These are phyloP conservation scores for Coriolopsis trogii DNA, from an alignment of 1,284 basidiomycete species.

Conservation along the genomic window DNA sequence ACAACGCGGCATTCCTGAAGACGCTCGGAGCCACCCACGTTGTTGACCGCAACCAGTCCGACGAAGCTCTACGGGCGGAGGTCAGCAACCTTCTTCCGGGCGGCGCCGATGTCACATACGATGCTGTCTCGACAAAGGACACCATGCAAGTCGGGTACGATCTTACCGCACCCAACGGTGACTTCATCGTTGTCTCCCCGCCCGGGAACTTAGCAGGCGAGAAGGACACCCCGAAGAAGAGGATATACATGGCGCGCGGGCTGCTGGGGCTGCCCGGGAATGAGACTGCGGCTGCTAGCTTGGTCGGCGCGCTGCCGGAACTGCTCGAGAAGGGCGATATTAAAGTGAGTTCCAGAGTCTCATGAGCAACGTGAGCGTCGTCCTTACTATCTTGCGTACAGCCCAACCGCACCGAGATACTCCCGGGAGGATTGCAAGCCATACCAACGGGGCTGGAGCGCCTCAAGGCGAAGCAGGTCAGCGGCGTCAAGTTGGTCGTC, in stretches of 20 bases:
- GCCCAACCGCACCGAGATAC: conserved; percentile 39
- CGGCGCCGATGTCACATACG: conserved; percentile 29
- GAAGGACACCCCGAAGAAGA: not conserved
- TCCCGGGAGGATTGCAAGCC: conserved; percentile 48
- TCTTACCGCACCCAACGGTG: conserved; percentile 30
- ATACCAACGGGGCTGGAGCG: conserved; percentile 45
- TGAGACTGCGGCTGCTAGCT: conserved; percentile 33
- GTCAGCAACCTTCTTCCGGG: conserved; percentile 13
- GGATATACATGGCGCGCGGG: conserved; percentile 3
- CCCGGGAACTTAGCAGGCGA: not conserved
- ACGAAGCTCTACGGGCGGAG: conserved; percentile 3
- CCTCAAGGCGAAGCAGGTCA: conserved; percentile 44
- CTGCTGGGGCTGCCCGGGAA: conserved; percentile 2
- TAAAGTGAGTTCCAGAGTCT: conserved; percentile 1
- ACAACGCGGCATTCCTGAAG: conserved; percentile 45
- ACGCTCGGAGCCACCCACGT: conserved; percentile 30
- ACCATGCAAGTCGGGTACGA: conserved; percentile 29
- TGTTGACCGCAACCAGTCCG: conserved; percentile 24
- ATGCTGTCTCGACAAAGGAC: conserved; percentile 26
- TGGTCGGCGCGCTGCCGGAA: conserved; percentile 45
- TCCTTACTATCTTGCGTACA: conserved; percentile 1
- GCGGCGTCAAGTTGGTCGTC: conserved; percentile 51
- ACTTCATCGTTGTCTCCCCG: conserved; percentile 23
- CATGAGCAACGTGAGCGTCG: not conserved
- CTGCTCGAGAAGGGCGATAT: conserved; percentile 7